Conservation (phyloP, 2,329 filamentous ascomycete genomes). For the Thermoascus crustaceus region DNA sequence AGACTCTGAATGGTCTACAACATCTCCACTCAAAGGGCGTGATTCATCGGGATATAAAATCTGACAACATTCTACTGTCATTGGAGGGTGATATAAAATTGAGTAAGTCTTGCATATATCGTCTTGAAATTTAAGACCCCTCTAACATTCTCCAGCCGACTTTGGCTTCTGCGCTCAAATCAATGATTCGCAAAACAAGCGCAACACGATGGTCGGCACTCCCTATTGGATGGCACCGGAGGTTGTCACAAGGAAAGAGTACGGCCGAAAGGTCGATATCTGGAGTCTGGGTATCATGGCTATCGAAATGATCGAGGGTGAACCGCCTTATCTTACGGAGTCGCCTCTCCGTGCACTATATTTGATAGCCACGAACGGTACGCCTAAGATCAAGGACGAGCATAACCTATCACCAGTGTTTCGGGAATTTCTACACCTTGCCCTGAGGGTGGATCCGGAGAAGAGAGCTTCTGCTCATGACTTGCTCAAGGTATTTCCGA, state of each 20-base stretch:
- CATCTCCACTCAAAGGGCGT: conserved; percentile 96
- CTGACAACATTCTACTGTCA: conserved; percentile 91
- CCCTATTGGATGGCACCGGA: conserved; percentile 99
- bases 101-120: conserved; percentile 51
- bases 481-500: conserved; percentile 67
- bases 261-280: conserved; percentile 96
- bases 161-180: conserved; percentile 99
- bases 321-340: conserved; percentile 93
- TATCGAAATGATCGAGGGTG: conserved; percentile 99
- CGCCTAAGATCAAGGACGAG: conserved; percentile 89
- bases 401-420: conserved; percentile 73
- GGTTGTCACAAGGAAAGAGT: conserved; percentile 94
- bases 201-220: conserved; percentile 97
- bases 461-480: conserved; percentile 94
- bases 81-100: conserved; percentile 95
- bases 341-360: conserved; percentile 87
- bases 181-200: conserved; percentile 93
- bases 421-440: conserved; percentile 84
- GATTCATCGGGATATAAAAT: conserved; percentile 98
- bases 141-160: conserved; percentile 56
- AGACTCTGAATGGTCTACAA: conserved; percentile 80
- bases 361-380: conserved; percentile 94
- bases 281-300: conserved; percentile 99
- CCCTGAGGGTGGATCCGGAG: conserved; percentile 92
- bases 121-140: conserved; percentile 21